Conservation (phyloP, 2,329 filamentous ascomycete genomes). For the Geoglossum cookeanum region DNA sequence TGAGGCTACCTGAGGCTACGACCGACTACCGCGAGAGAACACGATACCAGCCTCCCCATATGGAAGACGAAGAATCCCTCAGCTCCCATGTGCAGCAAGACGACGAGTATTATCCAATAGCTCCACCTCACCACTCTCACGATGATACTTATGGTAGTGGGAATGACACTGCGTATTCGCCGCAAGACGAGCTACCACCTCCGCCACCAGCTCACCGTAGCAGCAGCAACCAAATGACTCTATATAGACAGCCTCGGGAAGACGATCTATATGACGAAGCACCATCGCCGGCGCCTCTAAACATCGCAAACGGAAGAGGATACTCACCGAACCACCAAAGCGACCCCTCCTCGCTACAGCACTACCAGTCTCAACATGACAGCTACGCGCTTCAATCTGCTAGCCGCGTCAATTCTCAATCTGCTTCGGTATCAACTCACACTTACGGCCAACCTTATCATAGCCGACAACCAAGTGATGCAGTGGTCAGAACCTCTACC, state of each 20-base stretch:
- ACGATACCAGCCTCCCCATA: conserved; percentile 32
- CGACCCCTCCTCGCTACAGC: not conserved
- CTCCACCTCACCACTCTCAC: conserved; percentile 31
- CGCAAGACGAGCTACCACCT: conserved; percentile 25
- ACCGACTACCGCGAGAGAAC: conserved; percentile 39
- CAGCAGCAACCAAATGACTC: conserved; percentile 3
- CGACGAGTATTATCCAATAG: conserved; percentile 21
- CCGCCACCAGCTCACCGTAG: conserved; percentile 18
- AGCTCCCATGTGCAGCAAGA: conserved; percentile 14
- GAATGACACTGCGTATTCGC: conserved; percentile 37
- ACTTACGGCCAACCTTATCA: conserved; percentile 10
- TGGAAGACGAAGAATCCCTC: conserved; percentile 23
- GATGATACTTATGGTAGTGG: conserved; percentile 29
- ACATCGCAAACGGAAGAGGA: conserved; percentile 8
- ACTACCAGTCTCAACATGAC: conserved; percentile 2
- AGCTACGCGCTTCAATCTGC: conserved; percentile 11
- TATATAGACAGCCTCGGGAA: not conserved
- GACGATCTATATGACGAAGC: conserved; percentile 5
- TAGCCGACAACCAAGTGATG: conserved; percentile 19
- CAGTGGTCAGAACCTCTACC: conserved; percentile 20
- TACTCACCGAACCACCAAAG: conserved; percentile 6
- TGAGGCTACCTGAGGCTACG: conserved; percentile 30
- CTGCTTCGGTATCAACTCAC: not conserved
- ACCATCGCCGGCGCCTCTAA: conserved; percentile 12
- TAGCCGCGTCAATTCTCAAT: conserved; percentile 1